phyloP scores from a whole-genome alignment of 139 green algal species.

The Tetraselmis chui region DNA sequence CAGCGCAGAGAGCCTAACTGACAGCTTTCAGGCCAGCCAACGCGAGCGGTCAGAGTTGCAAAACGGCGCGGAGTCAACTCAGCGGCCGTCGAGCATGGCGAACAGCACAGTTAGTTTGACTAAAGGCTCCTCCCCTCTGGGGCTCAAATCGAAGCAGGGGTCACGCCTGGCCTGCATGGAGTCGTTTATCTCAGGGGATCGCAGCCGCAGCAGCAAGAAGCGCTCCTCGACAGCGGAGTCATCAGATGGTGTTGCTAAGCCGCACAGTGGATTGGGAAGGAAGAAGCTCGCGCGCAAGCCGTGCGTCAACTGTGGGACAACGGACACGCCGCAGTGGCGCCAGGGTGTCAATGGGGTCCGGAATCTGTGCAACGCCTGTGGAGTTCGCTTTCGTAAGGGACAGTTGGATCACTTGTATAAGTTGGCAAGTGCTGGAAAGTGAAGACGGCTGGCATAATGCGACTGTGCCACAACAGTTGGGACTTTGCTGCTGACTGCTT shows the following conservation, averaged over 20 bases:
- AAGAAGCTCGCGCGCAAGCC: conserved; percentile 1
- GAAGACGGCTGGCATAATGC: not conserved
- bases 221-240: not conserved
- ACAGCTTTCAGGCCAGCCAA: not conserved
- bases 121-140: too few species aligned
- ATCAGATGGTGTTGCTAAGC: not conserved
- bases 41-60: not conserved
- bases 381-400: not conserved
- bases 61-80: not conserved
- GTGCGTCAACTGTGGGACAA: conserved; percentile 4
- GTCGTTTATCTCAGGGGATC: not conserved
- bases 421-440: not conserved
- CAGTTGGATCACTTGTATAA: not conserved
- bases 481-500: too few species aligned
- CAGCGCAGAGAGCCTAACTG: not conserved
- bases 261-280: not conserved
- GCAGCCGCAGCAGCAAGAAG: not conserved
- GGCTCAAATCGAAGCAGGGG: not conserved
- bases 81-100: too few species aligned
- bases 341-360: not conserved
- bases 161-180: not conserved
- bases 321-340: conserved; percentile 8
- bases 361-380: conserved; percentile 13
- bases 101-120: not conserved
- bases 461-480: not conserved